phyloP scores from a whole-genome alignment of 2,329 filamentous ascomycete species.

The Fusarium sp. region DNA sequence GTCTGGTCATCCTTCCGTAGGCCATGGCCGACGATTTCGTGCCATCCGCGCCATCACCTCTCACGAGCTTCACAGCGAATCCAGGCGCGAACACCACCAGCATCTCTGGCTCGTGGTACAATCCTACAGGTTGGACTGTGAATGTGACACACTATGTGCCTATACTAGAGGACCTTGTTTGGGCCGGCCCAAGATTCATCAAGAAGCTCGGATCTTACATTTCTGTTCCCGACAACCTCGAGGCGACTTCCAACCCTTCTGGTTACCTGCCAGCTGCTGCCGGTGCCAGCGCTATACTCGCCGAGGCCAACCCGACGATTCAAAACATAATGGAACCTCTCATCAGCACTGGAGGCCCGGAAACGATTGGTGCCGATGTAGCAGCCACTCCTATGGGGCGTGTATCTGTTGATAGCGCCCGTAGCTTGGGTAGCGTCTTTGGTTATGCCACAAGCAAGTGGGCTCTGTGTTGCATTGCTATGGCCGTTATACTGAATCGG shows the following conservation, averaged over 20 bases:
- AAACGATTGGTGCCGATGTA: constrained; percentile 23
- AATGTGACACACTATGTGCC: constrained; percentile 72
- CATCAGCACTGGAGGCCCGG: constrained; percentile 24
- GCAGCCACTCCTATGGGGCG: constrained; percentile 53
- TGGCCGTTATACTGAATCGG: constrained; percentile 89
- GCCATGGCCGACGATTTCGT: constrained; percentile 46
- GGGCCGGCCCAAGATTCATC: constrained; percentile 77
- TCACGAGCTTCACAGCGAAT: constrained; percentile 38
- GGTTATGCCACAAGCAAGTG: constrained; percentile 92
- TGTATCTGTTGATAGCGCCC: constrained; percentile 69
- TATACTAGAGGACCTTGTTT: constrained; percentile 75
- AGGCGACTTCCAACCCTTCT: constrained; percentile 61
- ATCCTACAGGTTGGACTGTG: constrained; percentile 68
- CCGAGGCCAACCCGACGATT: constrained; percentile 44
- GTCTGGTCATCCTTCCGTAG: constrained; percentile 19
- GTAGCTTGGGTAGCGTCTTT: constrained; percentile 87
- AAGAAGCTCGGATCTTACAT: constrained; percentile 76
- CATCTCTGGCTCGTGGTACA: constrained; percentile 60
- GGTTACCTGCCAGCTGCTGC: constrained; percentile 38
- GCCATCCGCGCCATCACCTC: constrained; percentile 36
- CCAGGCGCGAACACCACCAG: constrained; percentile 23
- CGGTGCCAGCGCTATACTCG: constrained; percentile 39
- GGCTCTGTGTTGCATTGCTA: constrained; percentile 88
- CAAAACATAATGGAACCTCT: constrained; percentile 51
- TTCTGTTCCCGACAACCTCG: constrained; percentile 69